Conservation (phyloP, 2,329 filamentous ascomycete species). For the Nakataea oryzae region DNA sequence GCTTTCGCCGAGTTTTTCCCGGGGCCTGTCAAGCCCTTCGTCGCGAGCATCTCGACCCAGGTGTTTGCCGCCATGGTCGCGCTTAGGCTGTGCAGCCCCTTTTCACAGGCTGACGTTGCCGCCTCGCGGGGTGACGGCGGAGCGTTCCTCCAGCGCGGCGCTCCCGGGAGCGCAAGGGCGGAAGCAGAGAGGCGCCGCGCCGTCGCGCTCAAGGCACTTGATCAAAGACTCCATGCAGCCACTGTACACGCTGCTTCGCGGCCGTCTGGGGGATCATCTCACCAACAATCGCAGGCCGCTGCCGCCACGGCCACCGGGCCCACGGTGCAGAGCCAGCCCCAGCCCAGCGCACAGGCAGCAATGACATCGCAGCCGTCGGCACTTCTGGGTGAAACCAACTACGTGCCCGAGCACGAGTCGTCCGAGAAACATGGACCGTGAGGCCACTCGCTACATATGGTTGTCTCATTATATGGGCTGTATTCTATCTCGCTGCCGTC, state of each 20-base stretch:
- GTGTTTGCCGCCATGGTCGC: conserved; percentile 68
- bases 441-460: not conserved
- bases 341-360: conserved; percentile 42
- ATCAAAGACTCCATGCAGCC: conserved; percentile 84
- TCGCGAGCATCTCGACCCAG: conserved; percentile 62
- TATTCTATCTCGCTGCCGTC: not conserved
- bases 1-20: conserved; percentile 95
- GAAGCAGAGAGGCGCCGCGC: conserved; percentile 87
- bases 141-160: conserved; percentile 42
- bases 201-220: conserved; percentile 79
- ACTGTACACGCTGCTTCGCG: conserved; percentile 41
- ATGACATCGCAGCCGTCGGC: conserved; percentile 44
- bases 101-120: conserved; percentile 69
- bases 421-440: conserved; percentile 15
- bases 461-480: not conserved
- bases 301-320: conserved; percentile 35
- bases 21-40: conserved; percentile 65
- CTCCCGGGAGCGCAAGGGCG: conserved; percentile 63
- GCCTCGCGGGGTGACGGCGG: conserved; percentile 63
- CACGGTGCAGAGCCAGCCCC: conserved; percentile 46
- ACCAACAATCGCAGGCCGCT: not conserved
- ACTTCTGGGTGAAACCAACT: conserved; percentile 60
- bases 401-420: conserved; percentile 52
- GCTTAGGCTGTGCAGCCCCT: conserved; percentile 71
- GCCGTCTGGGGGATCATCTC: conserved; percentile 13